Base-by-base conservation (phyloP, 2,329 filamentous ascomycete genomes). In the Thyridium curvatum region DNA sequence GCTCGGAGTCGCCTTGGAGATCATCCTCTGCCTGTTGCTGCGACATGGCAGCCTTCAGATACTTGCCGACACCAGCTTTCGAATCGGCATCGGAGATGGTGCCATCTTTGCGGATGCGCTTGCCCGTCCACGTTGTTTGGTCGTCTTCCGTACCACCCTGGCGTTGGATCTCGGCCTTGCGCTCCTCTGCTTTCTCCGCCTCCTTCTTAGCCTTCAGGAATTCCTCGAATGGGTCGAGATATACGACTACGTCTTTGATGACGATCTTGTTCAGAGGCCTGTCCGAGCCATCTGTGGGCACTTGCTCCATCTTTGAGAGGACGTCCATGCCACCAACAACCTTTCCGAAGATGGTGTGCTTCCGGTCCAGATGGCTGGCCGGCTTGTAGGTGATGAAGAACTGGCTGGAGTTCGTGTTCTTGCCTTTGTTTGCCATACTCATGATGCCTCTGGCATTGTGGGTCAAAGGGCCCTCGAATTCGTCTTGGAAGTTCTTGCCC, bases 361-460 rank as follows among this genome's bases (percentile, higher is more conserved):
- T 98, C 43, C 83, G 77, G 61, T 98, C 88, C 1, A 98, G 74
- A 64, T 98, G 93, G 46, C 84, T 82, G 0, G 83, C 79, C 1
- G 85, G 72, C 37, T 87, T 82, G 61, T 98, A 98, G 0, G 84
- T 86, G 55, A 98, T 85, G 69, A 97, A 98, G 58, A 82, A 98
- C 61, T 98, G 93, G 50, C 80, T 87, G 8, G 86, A 93, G 63
- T 98, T 98, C 16, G 91, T 97, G 56, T 96, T 91, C 56, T 96
- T 96, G 42, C 93, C 93, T 59, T 98, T 98, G 63, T 98, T 98
- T 31, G 93, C 93, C 93, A 98, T 98, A 49, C 84, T 89, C 18
- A 94, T 56, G 1, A 90, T 77, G 12, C 93, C 93, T 18, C 90
- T 73, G 0, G 73, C 66, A 54, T 88, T 84, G 53, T 98, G 93